These are phyloP conservation scores for Aspergillus tubingensis DNA, from an alignment of 2,329 filamentous ascomycete species.

Conservation along the genomic window DNA sequence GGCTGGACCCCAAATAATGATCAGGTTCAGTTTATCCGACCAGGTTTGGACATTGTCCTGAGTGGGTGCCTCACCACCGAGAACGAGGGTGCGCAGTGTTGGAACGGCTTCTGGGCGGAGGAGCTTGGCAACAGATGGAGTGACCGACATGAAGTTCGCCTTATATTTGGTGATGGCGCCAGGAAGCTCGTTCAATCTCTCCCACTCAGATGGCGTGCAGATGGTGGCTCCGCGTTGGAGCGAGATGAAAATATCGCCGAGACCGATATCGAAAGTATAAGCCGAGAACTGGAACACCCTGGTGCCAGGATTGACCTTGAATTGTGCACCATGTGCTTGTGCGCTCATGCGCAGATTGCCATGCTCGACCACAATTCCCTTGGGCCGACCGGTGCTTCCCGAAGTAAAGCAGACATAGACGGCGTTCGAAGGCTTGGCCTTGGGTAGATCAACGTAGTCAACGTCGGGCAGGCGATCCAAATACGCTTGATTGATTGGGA, in stretches of 20 bases:
- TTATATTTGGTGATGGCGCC: not conserved
- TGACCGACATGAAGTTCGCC: slow-evolving; percentile 2
- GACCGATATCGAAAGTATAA: slow-evolving; percentile 7
- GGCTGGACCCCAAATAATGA: slow-evolving; percentile 4
- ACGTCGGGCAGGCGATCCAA: not conserved
- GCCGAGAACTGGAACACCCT: slow-evolving; percentile 11
- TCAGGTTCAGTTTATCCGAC: not conserved
- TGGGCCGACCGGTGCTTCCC: not conserved
- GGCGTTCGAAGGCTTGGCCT: not conserved
- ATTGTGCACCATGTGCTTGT: not conserved
- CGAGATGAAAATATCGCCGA: slow-evolving; percentile 4
- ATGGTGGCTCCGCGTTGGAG: slow-evolving; percentile 5
- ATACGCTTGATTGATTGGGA: not conserved
- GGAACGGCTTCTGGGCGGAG: slow-evolving; percentile 7
- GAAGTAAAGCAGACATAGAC: slow-evolving; percentile 4
- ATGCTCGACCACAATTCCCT: slow-evolving; percentile 5
- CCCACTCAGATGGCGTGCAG: slow-evolving; percentile 2
- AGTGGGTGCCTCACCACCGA: not conserved
- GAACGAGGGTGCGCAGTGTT: slow-evolving; percentile 1
- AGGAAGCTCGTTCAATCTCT: slow-evolving; percentile 1
- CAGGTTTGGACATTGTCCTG: not conserved
- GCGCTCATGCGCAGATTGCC: not conserved
- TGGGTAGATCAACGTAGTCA: not conserved
- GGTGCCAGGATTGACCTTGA: not conserved
- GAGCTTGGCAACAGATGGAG: slow-evolving; percentile 6